These are phyloP conservation scores for Lanmaoa rubissima DNA, from an alignment of 768 basidiomycete genomes.

Conservation along the genomic window DNA sequence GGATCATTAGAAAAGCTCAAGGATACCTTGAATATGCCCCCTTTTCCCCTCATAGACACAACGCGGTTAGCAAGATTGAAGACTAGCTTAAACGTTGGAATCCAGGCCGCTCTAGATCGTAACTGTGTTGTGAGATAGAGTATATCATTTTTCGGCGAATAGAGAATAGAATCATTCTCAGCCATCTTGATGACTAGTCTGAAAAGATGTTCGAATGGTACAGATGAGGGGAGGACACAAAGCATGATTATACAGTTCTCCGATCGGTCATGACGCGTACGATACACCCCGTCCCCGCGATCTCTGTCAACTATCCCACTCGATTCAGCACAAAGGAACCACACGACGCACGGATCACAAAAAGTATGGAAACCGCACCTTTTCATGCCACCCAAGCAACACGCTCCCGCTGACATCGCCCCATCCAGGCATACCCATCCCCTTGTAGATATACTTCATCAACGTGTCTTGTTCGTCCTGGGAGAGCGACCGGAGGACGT, in stretches of 20 bases:
- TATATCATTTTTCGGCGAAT: not conserved
- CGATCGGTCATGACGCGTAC: conserved; percentile 82
- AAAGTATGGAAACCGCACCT: conserved; percentile 47
- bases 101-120: too few relatives aligned
- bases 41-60: not conserved
- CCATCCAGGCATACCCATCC: conserved; percentile 70
- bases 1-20: not conserved
- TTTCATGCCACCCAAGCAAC: conserved; percentile 88
- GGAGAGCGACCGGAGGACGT: conserved; percentile 68
- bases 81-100: too few relatives aligned
- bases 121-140: not conserved
- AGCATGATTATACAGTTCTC: conserved; percentile 42
- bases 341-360: too few relatives aligned
- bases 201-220: not conserved
- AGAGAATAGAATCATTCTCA: conserved; percentile 1
- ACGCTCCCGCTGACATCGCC: conserved; percentile 66
- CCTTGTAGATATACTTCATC: conserved; percentile 99
- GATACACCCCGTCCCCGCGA: conserved; percentile 93
- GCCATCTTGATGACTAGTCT: not conserved
- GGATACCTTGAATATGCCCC: not conserved
- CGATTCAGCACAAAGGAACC: not conserved
- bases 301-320: conserved; percentile 73
- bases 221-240: not conserved
- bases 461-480: conserved; percentile 82
- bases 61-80: too few relatives aligned